phyloP scores from a whole-genome alignment of 768 basidiomycete genomes.

The Hypholoma sublateritium region DNA sequence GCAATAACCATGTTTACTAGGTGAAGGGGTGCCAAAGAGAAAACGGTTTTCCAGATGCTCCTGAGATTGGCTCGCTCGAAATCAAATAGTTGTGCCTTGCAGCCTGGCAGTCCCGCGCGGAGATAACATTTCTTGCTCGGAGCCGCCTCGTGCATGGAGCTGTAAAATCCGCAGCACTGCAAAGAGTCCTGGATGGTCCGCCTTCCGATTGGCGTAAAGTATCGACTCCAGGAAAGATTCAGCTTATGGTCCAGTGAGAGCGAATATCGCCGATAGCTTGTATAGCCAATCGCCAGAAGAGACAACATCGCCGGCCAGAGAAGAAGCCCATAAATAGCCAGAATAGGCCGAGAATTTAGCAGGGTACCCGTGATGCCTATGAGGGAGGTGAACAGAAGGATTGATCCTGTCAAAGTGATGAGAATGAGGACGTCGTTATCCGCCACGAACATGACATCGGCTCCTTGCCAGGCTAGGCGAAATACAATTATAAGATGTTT shows the following conservation, averaged over 20 bases:
- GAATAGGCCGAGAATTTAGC: slow-evolving; percentile 66
- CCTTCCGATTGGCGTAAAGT: slow-evolving; percentile 54
- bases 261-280: slow-evolving; percentile 58
- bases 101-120: slow-evolving; percentile 63
- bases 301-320: slow-evolving; percentile 64
- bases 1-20: slow-evolving; percentile 57
- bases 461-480: slow-evolving; percentile 52
- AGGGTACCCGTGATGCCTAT: slow-evolving; percentile 60
- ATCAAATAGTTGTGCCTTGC: slow-evolving; percentile 56
- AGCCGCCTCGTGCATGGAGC: slow-evolving; percentile 57
- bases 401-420: slow-evolving; percentile 55
- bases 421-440: slow-evolving; percentile 56
- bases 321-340: slow-evolving; percentile 66
- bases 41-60: slow-evolving; percentile 49
- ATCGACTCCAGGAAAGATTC: slow-evolving; percentile 66
- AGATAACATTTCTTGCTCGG: slow-evolving; percentile 61
- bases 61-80: slow-evolving; percentile 52
- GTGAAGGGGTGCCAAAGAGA: slow-evolving; percentile 59
- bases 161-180: slow-evolving; percentile 67
- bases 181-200: slow-evolving; percentile 60
- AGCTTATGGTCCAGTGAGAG: slow-evolving; percentile 68
- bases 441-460: slow-evolving; percentile 63
- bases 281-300: slow-evolving; percentile 61
- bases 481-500: background rate
- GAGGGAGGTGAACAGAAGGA: slow-evolving; percentile 57